These are phyloP conservation scores for Phytophthora kernoviae DNA, from an alignment of 352 stramenopile species.

Conservation along the genomic window DNA sequence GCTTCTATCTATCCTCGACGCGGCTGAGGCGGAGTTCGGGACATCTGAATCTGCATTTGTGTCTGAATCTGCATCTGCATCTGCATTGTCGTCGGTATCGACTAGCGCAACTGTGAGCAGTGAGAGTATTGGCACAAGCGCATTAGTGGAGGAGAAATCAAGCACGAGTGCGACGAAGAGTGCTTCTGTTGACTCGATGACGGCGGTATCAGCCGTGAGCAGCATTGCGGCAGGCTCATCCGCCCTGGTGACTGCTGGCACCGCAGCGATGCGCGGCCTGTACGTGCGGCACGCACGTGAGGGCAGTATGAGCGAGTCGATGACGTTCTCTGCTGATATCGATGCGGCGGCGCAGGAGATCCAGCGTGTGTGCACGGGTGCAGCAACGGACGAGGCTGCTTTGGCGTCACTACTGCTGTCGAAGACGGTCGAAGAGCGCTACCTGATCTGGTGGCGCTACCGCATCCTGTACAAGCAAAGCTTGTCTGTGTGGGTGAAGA, in stretches of 20 bases:
- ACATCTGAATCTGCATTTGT: not conserved
- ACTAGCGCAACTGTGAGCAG: not conserved
- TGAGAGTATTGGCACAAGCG: slow-evolving; percentile 8
- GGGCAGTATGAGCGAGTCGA: slow-evolving; percentile 4
- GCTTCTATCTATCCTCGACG: slow-evolving; percentile 55
- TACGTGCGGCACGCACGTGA: slow-evolving; percentile 6
- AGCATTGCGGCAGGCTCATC: slow-evolving; percentile 18
- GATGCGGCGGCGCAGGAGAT: slow-evolving; percentile 45
- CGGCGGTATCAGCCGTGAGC: slow-evolving; percentile 6
- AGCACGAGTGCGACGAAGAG: slow-evolving; percentile 6
- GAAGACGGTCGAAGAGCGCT: slow-evolving; percentile 19
- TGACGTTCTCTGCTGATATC: slow-evolving; percentile 30
- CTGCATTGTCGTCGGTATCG: not conserved
- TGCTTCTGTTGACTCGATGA: slow-evolving; percentile 4
- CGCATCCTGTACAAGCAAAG: slow-evolving; percentile 10
- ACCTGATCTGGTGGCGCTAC: slow-evolving; percentile 14
- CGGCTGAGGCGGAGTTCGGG: slow-evolving; percentile 6
- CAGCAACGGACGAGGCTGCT: slow-evolving; percentile 12
- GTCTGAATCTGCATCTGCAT: no score
- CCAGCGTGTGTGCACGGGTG: slow-evolving; percentile 18
- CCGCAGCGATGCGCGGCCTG: slow-evolving; percentile 3
- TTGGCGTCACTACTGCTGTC: slow-evolving; percentile 14
- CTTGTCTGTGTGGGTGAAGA: slow-evolving; percentile 54
- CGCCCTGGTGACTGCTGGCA: not conserved
- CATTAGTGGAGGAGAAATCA: slow-evolving; percentile 22